These are phyloP conservation scores for Aspergillus cristatus DNA, from an alignment of 495 filamentous ascomycete species.

Conservation along the genomic window DNA sequence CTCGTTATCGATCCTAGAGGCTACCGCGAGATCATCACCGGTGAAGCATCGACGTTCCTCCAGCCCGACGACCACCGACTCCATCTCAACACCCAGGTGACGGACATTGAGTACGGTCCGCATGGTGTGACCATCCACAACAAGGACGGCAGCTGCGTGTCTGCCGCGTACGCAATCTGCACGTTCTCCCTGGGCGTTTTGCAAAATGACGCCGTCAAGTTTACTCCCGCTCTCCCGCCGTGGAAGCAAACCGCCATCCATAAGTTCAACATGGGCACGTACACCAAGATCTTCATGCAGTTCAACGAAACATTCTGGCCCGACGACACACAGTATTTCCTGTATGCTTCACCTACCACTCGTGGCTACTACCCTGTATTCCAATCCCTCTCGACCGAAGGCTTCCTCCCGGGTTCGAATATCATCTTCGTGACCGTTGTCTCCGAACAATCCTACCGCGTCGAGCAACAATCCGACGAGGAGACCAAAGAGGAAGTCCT, in stretches of 20 bases:
- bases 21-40: conserved; percentile 53
- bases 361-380: conserved; percentile 65
- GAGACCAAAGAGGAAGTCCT: conserved; percentile 53
- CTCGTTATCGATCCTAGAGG: conserved; percentile 59
- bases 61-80: conserved; percentile 47
- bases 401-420: conserved; percentile 54
- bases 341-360: conserved; percentile 54
- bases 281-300: conserved; percentile 72
- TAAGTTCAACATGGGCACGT: conserved; percentile 64
- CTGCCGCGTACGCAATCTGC: conserved; percentile 49
- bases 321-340: conserved; percentile 53
- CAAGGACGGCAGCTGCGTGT: conserved; percentile 47
- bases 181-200: conserved; percentile 62
- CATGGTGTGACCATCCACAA: conserved; percentile 49
- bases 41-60: conserved; percentile 56
- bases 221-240: conserved; percentile 49
- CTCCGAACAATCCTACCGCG: conserved; percentile 47
- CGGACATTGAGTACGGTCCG: conserved; percentile 45
- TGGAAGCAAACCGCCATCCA: conserved; percentile 62
- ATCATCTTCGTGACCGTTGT: conserved; percentile 68
- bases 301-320: conserved; percentile 69
- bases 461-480: conserved; percentile 55
- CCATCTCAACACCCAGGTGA: conserved; percentile 50
- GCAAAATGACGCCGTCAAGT: conserved; percentile 53
- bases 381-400: conserved; percentile 52